phyloP scores from a whole-genome alignment of 345 rosid species.

The Melaleuca alternifolia region DNA sequence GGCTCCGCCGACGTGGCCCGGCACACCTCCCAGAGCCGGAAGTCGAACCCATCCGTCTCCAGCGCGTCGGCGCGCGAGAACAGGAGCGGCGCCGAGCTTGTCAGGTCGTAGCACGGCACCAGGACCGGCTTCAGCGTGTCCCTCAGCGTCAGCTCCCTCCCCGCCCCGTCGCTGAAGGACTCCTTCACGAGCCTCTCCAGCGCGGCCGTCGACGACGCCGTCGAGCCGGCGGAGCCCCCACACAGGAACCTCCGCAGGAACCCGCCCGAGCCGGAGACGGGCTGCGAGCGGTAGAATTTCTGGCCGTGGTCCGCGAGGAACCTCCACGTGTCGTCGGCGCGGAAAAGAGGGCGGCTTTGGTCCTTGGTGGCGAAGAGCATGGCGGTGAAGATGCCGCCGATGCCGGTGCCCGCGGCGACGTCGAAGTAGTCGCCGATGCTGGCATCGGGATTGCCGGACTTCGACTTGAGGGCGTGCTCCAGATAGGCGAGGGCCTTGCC shows the following conservation, averaged over 20 bases:
- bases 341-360: slow-evolving; percentile 52
- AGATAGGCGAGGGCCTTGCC: slow-evolving; percentile 88
- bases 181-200: slow-evolving; percentile 67
- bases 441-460: slow-evolving; percentile 85
- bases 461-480: slow-evolving; percentile 63
- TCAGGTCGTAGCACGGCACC: slow-evolving; percentile 85
- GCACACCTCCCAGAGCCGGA: slow-evolving; percentile 84
- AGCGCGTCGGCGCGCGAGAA: slow-evolving; percentile 97
- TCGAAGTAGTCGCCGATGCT: slow-evolving; percentile 87
- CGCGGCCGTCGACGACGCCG: slow-evolving; percentile 23
- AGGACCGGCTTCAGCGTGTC: slow-evolving; percentile 88
- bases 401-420: slow-evolving; percentile 85
- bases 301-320: slow-evolving; percentile 63
- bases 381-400: slow-evolving; percentile 87
- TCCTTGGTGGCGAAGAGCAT: slow-evolving; percentile 84
- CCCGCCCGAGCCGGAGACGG: slow-evolving; percentile 9
- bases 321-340: slow-evolving; percentile 91
- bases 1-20: slow-evolving; percentile 94
- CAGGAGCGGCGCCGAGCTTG: slow-evolving; percentile 78
- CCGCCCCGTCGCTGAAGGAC: slow-evolving; percentile 36
- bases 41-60: slow-evolving; percentile 79
- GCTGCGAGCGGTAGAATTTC: slow-evolving; percentile 35
- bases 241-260: slow-evolving; percentile 42
- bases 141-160: slow-evolving; percentile 45
- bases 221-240: slow-evolving; percentile 21